These are phyloP conservation scores for Metschnikowia colocasiae DNA, from an alignment of 805 yeast species.

Conservation along the genomic window DNA sequence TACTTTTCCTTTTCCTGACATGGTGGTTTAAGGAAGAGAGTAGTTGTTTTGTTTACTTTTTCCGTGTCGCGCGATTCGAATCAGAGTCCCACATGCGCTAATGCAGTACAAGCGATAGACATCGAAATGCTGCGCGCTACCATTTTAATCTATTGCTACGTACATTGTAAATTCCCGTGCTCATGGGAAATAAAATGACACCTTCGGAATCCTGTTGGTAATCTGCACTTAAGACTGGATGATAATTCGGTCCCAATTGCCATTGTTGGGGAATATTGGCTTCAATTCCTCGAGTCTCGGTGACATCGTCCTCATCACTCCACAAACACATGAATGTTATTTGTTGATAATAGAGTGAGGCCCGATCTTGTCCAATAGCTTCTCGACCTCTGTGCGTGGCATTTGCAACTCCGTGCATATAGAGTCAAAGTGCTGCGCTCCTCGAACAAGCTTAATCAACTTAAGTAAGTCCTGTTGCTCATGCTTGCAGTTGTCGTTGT, in stretches of 20 bases:
- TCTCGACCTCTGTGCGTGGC: conserved; percentile 54
- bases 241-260: neutral
- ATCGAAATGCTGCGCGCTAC: neutral
- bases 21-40: conserved; percentile 25
- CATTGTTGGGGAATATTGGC: neutral
- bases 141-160: neutral
- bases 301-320: neutral
- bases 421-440: conserved; percentile 55
- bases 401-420: conserved; percentile 67
- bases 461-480: conserved; percentile 28
- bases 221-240: neutral
- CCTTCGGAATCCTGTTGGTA: neutral
- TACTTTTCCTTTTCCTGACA: conserved; percentile 86
- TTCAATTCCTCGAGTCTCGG: neutral
- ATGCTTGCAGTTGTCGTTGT: conserved; percentile 6
- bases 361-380: conserved; percentile 38
- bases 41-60: conserved; percentile 17
- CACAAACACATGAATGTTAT: conserved; percentile 9
- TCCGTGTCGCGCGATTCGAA: conserved; percentile 8
- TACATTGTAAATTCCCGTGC: neutral
- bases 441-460: conserved; percentile 45
- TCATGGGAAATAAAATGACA: neutral
- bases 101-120: conserved; percentile 3
- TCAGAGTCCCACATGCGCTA: conserved; percentile 2
- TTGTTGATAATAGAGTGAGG: conserved; percentile 34